Percentiles rank a stretch among this genome's conserved stretches.
phyloP scores from a whole-genome alignment of 1,284 basidiomycete species.

The Vanrija pseudolonga region DNA sequence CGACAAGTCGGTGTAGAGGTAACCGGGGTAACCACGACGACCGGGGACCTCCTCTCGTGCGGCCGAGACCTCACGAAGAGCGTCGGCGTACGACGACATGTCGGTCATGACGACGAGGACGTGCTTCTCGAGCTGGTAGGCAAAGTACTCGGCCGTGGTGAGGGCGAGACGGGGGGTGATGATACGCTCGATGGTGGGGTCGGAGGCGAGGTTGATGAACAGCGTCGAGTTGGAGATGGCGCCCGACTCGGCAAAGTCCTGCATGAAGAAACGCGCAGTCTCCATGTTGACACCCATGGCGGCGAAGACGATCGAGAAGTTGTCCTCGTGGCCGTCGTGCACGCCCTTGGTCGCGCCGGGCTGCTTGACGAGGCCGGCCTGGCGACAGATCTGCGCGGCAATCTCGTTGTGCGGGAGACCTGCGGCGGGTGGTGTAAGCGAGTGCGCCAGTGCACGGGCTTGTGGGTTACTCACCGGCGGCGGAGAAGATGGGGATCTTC shows the following conservation, averaged over 20 bases:
- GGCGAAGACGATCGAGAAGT: conserved; percentile 99
- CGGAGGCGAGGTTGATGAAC: conserved; percentile 98
- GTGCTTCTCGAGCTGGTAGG: conserved; percentile 99
- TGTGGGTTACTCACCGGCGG: conserved; percentile 56
- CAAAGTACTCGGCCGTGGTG: conserved; percentile 99
- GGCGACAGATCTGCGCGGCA: conserved; percentile 99
- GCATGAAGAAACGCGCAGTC: conserved; percentile 99
- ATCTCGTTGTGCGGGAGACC: conserved; percentile 99
- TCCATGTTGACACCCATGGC: conserved; percentile 99
- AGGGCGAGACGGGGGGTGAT: conserved; percentile 97
- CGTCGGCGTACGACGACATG: conserved; percentile 58
- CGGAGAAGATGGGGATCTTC: conserved; percentile 99
- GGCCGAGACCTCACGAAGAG: conserved; percentile 66
- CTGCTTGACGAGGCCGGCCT: conserved; percentile 92
- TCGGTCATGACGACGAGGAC: conserved; percentile 98
- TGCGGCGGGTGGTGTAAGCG: conserved; percentile 2
- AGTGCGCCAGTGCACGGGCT: not conserved
- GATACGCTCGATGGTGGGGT: conserved; percentile 99
- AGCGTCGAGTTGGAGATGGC: conserved; percentile 96
- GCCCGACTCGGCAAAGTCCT: conserved; percentile 99
- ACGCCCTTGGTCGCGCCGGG: conserved; percentile 82
- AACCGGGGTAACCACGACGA: conserved; percentile 94
- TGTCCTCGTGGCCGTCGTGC: conserved; percentile 96
- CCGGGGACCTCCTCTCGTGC: conserved; percentile 99
- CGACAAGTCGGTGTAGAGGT: conserved; percentile 86